Base-by-base conservation (phyloP, 2,329 filamentous ascomycete genomes). In the Trichoderma cornu-damae region DNA sequence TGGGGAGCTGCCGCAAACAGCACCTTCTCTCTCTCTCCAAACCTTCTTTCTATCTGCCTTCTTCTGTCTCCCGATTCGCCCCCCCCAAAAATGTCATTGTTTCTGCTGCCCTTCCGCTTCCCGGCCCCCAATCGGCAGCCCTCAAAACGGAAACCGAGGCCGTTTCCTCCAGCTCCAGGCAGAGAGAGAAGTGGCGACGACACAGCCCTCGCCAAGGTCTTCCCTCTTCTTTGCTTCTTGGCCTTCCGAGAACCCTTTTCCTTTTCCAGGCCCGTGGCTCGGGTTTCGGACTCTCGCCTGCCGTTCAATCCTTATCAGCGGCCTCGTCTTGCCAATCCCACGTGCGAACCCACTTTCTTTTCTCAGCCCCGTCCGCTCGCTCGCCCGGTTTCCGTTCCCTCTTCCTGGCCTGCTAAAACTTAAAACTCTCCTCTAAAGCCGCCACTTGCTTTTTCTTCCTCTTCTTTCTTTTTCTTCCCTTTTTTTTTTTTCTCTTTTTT, bases 291-390 rank as follows among this genome's bases (percentile, higher is more conserved):
- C 32, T 49, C 32, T 22, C 32, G 22, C n/a, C 4, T 12, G 1
- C 16, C 40, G n/a, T n/a, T 44, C 22, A 53, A 54, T 54, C 30
- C 50, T 54, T 54, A 54, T 54, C 50, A 34, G 8, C 42, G 7
- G 24, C 40, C 28, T 54, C 50, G 30, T 52, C 38, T 40, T 18
- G 40, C 30, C 40, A 26, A 18, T 32, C 35, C 30, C 40, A 46
- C 50, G 50, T 54, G 50, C 50, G 6, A 54, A 24, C 50, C 50
- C 50, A 54, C 50, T 54, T 54, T 40, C 50, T 54, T 54, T 40
- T 54, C 22, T 20, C 35, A 51, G 28, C 48, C 34, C 20, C 48
- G 48, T 38, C 40, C 14, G 40, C 40, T 35, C 52, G 16, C 16
- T 32, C 18, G 14, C 43, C 24, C n/a, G 26, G 9, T 11, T 30